phyloP scores from a whole-genome alignment of 2,329 filamentous ascomycete species.

The Talaromyces sp. region DNA sequence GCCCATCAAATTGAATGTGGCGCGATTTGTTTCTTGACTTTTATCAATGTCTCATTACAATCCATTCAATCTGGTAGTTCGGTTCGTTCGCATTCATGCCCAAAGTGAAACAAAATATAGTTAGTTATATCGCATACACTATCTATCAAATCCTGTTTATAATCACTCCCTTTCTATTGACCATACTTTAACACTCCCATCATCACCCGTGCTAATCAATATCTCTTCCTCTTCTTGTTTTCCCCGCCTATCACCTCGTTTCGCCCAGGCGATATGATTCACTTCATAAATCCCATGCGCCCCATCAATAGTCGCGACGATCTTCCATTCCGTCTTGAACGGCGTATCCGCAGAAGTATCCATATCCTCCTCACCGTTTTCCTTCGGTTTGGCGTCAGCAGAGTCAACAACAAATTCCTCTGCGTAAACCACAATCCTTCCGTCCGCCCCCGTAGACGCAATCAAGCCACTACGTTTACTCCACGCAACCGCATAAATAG shows the following conservation, averaged over 20 bases:
- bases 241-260: constrained; percentile 58
- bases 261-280: constrained; percentile 87
- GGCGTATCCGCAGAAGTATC: constrained; percentile 17
- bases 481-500: constrained; percentile 83
- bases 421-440: constrained; percentile 70
- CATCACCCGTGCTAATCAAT: constrained; percentile 84
- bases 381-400: constrained; percentile 19
- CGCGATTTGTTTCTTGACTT: not conserved
- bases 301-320: constrained; percentile 63
- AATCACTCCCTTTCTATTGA: constrained; percentile 39
- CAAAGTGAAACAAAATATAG: not conserved
- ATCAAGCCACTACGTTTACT: constrained; percentile 70
- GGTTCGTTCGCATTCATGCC: not conserved
- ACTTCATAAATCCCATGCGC: constrained; percentile 91
- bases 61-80: not conserved
- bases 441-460: constrained; percentile 86
- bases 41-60: not conserved
- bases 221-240: constrained; percentile 64
- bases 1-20: not conserved
- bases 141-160: not conserved
- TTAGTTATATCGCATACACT: not conserved
- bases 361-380: constrained; percentile 19
- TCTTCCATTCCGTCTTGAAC: constrained; percentile 58
- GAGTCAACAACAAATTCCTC: constrained; percentile 47
- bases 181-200: constrained; percentile 85